Base-by-base conservation (phyloP, 75 land plant genomes). In the Selaginella tamariscina region DNA sequence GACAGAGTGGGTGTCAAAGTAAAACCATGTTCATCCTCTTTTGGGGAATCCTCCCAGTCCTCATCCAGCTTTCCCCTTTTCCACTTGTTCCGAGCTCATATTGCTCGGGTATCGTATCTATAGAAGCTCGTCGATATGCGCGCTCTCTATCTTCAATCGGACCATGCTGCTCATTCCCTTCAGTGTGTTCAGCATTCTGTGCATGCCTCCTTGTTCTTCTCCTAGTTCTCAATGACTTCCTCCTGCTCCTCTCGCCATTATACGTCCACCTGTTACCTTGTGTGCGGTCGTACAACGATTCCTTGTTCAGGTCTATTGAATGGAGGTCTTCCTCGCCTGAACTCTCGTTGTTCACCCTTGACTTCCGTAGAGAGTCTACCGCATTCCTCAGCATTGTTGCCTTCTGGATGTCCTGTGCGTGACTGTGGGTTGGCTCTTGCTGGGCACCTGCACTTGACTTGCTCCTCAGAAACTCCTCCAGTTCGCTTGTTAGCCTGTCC, bases 301-400 rank as follows among this genome's bases (percentile, higher is more conserved):
- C 88, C 49, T 82, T 69, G 56, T 71, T 68, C 0, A 65, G 26
- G 32, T 72, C 79, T 18, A 56, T 70, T 5, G 78, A 76, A 32
- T 75, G 75, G 8, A 82, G 69, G 24, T 87, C 91, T 70, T 83
- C 88, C 56, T 85, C 80, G 27, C 77, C 74, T 33, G 62, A 87
- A 82, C 55, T 82, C 56, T 0, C 82, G 83, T 63, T 87, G 83
- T 59, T 87, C 77, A 65, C 78, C 49, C 63, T 78, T 76, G 63
- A 79, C 49, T 39, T 56, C 65, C 76, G 76, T 0, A 82, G 72
- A 0, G 81, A 74, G 26, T 66, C 71, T 18, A 76, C 79, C 30
- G 81, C 82, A 67, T 80, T 70, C 20, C 68, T 62, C 30, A 85
- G 85, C 55, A 72, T 1, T 31, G 78, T 74, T 11, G 86, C 89